Evolutionary conservation across 208 protist species (phyloP), one percentile per base, ranked within the genome.

Genomic region (Wallacemonas sp.): DNA sequence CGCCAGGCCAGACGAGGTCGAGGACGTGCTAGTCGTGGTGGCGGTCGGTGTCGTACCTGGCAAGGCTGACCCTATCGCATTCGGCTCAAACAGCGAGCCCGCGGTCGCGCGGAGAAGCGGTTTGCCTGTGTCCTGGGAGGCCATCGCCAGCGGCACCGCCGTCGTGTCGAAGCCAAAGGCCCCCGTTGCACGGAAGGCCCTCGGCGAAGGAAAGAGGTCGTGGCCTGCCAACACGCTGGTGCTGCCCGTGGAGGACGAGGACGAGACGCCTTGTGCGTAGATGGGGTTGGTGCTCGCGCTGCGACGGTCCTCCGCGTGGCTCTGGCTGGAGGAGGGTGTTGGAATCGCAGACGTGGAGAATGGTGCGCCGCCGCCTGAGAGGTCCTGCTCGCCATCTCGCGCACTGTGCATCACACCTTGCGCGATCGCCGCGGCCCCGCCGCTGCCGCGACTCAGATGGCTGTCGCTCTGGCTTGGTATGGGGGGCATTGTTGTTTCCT

Each of bases 1-100:
- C 61, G 80, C 70, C 26, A 87, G 56, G 26, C 62, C 65, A 39
- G 62, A 72, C 19, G 62, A 27, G 1, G 63, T 45, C 22, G 62
- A 46, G 36, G 56, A 47, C n/a, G 64, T 41, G 36, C 36, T 41
- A 17, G 36, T 17, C 36, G 36, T 41, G 9, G 36, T 41, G 36
- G 36, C 14, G 9, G 36, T 41, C 36, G 36, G 36, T 41, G 36
- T 14, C 9, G 36, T 17, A 14, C 14, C 36, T 6, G n/a, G n/a
- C n/a, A n/a, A n/a, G n/a, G n/a, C n/a, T n/a, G n/a, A n/a, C n/a
- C n/a, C n/a, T n/a, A n/a, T n/a, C n/a, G n/a, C n/a, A n/a, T n/a
- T n/a, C n/a, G n/a, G n/a, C n/a, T n/a, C n/a, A n/a, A n/a, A n/a
- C n/a, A n/a, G n/a, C n/a, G n/a, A n/a, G n/a, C n/a, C n/a, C n/a